phyloP scores from a whole-genome alignment of 2,329 filamentous ascomycete species.

The Fusarium oxysporum region DNA sequence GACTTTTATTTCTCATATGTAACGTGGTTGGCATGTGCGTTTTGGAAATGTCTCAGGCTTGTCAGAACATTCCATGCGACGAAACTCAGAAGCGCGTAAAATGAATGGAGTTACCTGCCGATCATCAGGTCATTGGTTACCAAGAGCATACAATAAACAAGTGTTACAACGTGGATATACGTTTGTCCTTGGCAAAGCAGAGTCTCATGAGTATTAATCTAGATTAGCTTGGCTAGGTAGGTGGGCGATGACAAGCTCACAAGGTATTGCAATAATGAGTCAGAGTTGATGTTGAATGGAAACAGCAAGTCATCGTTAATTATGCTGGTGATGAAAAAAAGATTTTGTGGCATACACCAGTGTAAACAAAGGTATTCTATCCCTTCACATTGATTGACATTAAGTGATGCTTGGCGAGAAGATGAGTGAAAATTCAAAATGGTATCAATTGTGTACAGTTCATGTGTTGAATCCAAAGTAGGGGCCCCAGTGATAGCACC shows the following conservation, averaged over 20 bases:
- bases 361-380: not conserved
- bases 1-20: not conserved
- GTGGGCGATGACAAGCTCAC: not conserved
- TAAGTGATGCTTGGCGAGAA: not conserved
- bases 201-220: not conserved
- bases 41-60: not conserved
- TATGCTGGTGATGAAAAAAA: not conserved
- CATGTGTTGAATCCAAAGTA: constrained; percentile 23
- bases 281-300: too few species aligned
- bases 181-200: not conserved
- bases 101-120: not conserved
- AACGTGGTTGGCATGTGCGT: not conserved
- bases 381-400: not conserved
- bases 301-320: not conserved
- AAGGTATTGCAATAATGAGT: not conserved
- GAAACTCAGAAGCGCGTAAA: not conserved
- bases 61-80: not conserved
- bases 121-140: not conserved
- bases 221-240: not conserved
- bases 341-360: not conserved
- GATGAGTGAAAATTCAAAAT: constrained; percentile 26
- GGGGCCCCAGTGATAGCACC: constrained; percentile 3
- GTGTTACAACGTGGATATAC: not conserved
- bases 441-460: constrained; percentile 44
- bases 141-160: not conserved